Percentiles rank a stretch among this genome's conserved stretches.
Conservation (phyloP, 768 basidiomycete species). For the Leccinum arenicola region DNA sequence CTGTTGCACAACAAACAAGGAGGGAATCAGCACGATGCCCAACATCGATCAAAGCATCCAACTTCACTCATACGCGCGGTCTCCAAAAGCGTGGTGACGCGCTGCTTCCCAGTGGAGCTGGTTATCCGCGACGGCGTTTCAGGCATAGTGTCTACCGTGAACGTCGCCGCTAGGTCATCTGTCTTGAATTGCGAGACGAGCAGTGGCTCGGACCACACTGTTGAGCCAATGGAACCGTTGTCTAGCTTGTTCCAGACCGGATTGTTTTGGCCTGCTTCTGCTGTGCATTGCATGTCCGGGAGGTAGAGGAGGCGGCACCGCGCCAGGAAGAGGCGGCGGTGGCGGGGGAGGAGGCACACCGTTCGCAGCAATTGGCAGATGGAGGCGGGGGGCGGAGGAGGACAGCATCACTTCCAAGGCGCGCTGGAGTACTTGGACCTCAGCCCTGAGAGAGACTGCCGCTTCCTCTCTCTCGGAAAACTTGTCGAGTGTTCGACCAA, state of each 20-base stretch:
- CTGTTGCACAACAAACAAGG: constrained; percentile 34
- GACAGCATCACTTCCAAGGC: background rate
- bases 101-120: constrained; percentile 50
- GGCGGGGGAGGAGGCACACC: no score
- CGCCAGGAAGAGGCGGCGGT: constrained; percentile 30
- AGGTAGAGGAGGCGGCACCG: constrained; percentile 18
- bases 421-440: no score
- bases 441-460: no score
- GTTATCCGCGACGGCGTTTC: constrained; percentile 40
- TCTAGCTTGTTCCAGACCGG: constrained; percentile 79
- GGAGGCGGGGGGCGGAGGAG: constrained; percentile 4
- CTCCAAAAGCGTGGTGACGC: constrained; percentile 69
- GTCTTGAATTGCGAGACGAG: constrained; percentile 49
- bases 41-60: background rate
- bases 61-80: constrained; percentile 71
- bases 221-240: constrained; percentile 38
- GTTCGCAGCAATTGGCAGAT: no score
- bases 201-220: constrained; percentile 69
- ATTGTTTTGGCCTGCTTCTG: constrained; percentile 31
- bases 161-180: constrained; percentile 71
- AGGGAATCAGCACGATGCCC: background rate
- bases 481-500: no score
- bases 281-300: constrained; percentile 31
- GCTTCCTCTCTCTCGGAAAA: no score
- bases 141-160: constrained; percentile 52